phyloP scores from a whole-genome alignment of 345 rosid genomes.

The Fremontodendron californicum region DNA sequence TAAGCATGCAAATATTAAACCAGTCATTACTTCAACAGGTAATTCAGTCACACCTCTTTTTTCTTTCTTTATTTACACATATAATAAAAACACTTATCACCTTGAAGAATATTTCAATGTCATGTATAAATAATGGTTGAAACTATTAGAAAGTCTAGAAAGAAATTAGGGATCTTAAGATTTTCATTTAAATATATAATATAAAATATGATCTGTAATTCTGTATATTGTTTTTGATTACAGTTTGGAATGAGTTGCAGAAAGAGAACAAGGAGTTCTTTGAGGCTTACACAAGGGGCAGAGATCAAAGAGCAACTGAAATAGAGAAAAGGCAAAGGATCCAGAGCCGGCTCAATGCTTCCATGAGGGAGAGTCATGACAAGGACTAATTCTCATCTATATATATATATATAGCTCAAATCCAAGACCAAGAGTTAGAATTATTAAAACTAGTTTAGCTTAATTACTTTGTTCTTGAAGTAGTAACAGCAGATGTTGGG shows the following conservation, averaged over 20 bases:
- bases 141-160: too few relatives aligned
- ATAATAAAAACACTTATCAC: too few relatives aligned
- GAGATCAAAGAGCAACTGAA: slow-evolving; percentile 30
- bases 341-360: slow-evolving; percentile 26
- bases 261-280: slow-evolving; percentile 89
- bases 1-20: slow-evolving; percentile 76
- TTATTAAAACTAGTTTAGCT: neutral
- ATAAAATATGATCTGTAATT: neutral
- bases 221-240: neutral
- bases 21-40: slow-evolving; percentile 83
- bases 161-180: neutral
- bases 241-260: slow-evolving; percentile 93
- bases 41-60: neutral
- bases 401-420: neutral
- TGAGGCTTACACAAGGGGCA: slow-evolving; percentile 49
- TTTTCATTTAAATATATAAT: too few relatives aligned
- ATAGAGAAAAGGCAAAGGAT: slow-evolving; percentile 41
- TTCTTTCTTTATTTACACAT: neutral
- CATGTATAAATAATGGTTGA: too few relatives aligned
- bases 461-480: too few relatives aligned
- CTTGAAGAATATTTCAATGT: too few relatives aligned
- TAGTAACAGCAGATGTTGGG: too few relatives aligned
- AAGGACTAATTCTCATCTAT: neutral
- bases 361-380: neutral
- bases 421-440: neutral